Evolutionary conservation across 2,329 filamentous ascomycete species (phyloP), one percentile per base, ranked within the genome.

Genomic region (Epichloe glyceriae): DNA sequence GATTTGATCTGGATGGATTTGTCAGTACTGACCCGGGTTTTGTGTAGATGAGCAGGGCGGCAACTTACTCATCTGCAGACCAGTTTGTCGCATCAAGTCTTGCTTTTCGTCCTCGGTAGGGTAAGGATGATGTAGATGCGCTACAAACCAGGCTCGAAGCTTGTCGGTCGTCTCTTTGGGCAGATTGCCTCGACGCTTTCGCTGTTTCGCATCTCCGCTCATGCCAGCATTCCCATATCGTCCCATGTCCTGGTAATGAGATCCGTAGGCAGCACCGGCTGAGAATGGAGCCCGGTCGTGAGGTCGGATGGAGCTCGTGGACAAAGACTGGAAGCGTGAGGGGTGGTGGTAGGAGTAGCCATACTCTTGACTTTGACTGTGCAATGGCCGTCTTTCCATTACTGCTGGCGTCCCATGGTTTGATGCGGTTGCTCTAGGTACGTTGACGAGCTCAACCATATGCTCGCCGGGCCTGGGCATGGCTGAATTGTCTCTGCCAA

Each of bases 101-200:
- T 90, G 80, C 67, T 95, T 94, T 69, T 94, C 85, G 55, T 94
- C 87, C 65, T 94, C 87, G 4, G 82, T 89, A 1, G 88, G 88
- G 63, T 95, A 95, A 0, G 88, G 88, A 61, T 93, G 88, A 53
- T 82, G 74, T 7, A 89, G 67, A 64, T 93, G 85, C n/a, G 75
- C 74, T 48, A 82, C 68, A 57, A 94, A 90, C 89, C 89, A 95
- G 0, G 79, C 73, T 50, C 86, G 80, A 40, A 95, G 73, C 57
- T 86, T 83, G 62, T 90, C 86, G 0, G 88, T 95, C 0, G 88
- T 87, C 50, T 89, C 85, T 62, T 94, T 94, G n/a, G 89, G 89
- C 3, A 95, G 73, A 61, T 95, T 95, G 1, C 89, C 89, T 39
- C 89, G 77, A 49, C 88, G 75, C 64, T 80, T 83, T 34, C 79